phyloP scores from a whole-genome alignment of 2,329 filamentous ascomycete species.

The Endoconidiophora polonica region DNA sequence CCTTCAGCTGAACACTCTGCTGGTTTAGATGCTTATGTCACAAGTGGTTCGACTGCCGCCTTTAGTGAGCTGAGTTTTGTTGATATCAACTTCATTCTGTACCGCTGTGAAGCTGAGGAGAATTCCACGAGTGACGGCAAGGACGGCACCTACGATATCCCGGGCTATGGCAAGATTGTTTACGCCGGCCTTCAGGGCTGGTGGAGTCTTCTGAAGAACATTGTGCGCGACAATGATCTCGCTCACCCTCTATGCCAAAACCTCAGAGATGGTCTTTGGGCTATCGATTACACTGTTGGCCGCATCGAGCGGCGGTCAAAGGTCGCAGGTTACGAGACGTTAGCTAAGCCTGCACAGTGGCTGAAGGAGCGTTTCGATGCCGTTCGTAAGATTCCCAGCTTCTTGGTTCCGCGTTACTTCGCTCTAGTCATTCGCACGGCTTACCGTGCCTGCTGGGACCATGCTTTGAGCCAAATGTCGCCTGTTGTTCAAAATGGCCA shows the following conservation, averaged over 20 bases:
- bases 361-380: conserved; percentile 71
- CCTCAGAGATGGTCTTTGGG: conserved; percentile 80
- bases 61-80: conserved; percentile 59
- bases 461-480: conserved; percentile 63
- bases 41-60: conserved; percentile 60
- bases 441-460: conserved; percentile 68
- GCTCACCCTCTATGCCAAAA: conserved; percentile 90
- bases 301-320: conserved; percentile 59
- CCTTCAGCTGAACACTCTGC: conserved; percentile 69
- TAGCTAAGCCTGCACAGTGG: conserved; percentile 58
- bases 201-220: conserved; percentile 79
- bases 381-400: conserved; percentile 70
- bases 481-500: conserved; percentile 64
- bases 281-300: conserved; percentile 69
- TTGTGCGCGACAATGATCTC: conserved; percentile 78
- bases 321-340: conserved; percentile 40
- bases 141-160: conserved; percentile 74
- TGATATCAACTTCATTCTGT: conserved; percentile 83
- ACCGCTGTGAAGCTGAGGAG: conserved; percentile 80
- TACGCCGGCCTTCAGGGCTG: conserved; percentile 97
- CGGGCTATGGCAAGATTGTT: conserved; percentile 66
- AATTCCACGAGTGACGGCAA: conserved; percentile 59
- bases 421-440: conserved; percentile 74
- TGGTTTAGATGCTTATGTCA: conserved; percentile 74
- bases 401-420: conserved; percentile 85